Base-by-base conservation (phyloP, 805 yeast species). In the Ogataea henricii region DNA sequence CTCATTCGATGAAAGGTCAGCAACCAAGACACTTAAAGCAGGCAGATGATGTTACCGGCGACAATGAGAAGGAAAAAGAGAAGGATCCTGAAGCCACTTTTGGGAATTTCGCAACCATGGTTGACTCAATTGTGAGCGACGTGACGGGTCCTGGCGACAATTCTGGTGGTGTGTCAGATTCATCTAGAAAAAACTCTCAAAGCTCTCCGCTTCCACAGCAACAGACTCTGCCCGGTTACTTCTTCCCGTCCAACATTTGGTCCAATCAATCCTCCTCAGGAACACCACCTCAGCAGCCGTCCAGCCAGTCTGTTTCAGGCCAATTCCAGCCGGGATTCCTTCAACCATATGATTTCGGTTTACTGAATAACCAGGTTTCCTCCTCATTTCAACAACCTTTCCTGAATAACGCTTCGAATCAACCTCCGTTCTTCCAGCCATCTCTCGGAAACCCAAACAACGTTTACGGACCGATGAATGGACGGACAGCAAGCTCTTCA, bases 121-220 rank as follows among this genome's bases (percentile, higher is more conserved):
- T 66, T 27, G 63, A 62, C 47, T 56, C 64, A 2, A 57, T 65
- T 39, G 63, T 66, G 14, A 57, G 57, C 42, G 69, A 64, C 20
- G 56, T 27, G 9, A 21, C 43, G 2, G 33, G 16, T 20, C 36
- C 43, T 6, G 39, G 27, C n/a, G 43, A 40, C 10, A 39, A 22
- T 16, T 6, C 37, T 21, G 40, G 29, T 8, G 12, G 16, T 9
- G 6, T 22, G 8, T 22, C 16, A 5, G 26, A 25, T 4, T 12
- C 25, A 4, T 30, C 44, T n/a, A 4, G 23, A 5, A 33, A 37
- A 20, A 32, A 22, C 23, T 22, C 46, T 21, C 43, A 40, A 23
- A 30, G 29, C 16, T 36, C 49, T 18, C 47, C 30, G n/a, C 16
- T 18, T 3, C 45, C 48, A n/a, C 40, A 39, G 18, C 43, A 33